Evolutionary conservation across 495 filamentous ascomycete species (phyloP), one percentile per base, ranked within the genome.

Genomic region (Viridothelium virens): DNA sequence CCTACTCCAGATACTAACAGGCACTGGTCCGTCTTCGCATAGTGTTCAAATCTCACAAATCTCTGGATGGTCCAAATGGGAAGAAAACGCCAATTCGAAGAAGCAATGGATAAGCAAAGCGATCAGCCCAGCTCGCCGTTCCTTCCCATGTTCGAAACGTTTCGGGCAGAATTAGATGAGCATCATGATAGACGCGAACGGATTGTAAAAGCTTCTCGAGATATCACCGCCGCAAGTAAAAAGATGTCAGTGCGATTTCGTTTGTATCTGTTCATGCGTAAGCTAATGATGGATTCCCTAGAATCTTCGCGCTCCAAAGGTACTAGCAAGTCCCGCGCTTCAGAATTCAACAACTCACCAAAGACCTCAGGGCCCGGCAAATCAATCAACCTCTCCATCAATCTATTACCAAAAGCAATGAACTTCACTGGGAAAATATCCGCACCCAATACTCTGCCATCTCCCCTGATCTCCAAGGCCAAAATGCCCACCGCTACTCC

Each of bases 251-350:
- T 64, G 38, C 67, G 10, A 38, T 18, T 37, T 12, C 25, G 25
- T n/a, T 3, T 36, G 11, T 53, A 16, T 37, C 16, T 50, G 1
- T 38, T 67, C 48, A 65, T 9, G 48, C 14, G 39, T 63, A 48
- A 6, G 38, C 62, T 66, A 61, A 72, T 46, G 41, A 6, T 25
- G 14, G 25, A 25, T 25, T 62, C 10, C 9, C 53, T 70, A 96
- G 93, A 62, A 97, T 97, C 66, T 97, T 98, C 78, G 85, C 92
- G 2, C 79, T 97, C 18, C 94, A 97, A 78, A 85, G 93, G 90
- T 93, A 85, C n/a, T 67, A 31, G 44, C 18, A 34, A 61, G 18
- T 34, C 50, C 41, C 46, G 63, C 56, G 48, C 64, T 38, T 18
- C 61, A 31, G 10, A 64, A 0, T 62, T 5, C 44, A 18, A 16